phyloP scores from a whole-genome alignment of 495 filamentous ascomycete genomes.

The Gamarada debralockiae region DNA sequence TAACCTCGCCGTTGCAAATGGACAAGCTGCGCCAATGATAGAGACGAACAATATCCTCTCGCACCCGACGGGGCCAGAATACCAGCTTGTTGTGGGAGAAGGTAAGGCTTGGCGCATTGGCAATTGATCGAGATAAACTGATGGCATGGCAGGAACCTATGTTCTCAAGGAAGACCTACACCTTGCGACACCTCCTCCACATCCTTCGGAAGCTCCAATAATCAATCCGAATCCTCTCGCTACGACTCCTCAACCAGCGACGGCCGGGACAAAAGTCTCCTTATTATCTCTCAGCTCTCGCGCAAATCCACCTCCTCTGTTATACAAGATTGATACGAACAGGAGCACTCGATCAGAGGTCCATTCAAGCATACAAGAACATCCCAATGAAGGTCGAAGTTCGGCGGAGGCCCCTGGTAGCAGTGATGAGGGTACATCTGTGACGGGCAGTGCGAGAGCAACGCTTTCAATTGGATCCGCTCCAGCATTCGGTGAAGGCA shows the following conservation, averaged over 20 bases:
- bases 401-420: constrained; percentile 48
- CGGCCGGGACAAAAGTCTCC: constrained; percentile 81
- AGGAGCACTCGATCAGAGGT: constrained; percentile 36
- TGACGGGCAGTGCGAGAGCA: constrained; percentile 21
- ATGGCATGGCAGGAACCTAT: constrained; percentile 67
- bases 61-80: constrained; percentile 74
- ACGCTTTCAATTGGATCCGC: constrained; percentile 35
- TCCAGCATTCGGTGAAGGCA: constrained; percentile 85
- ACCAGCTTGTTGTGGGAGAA: constrained; percentile 88
- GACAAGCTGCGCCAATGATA: constrained; percentile 64
- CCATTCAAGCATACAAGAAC: constrained; percentile 54
- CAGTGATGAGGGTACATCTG: constrained; percentile 28
- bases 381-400: constrained; percentile 55
- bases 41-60: constrained; percentile 89
- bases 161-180: constrained; percentile 82
- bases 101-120: constrained; percentile 44
- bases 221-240: constrained; percentile 86
- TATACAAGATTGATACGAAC: constrained; percentile 42
- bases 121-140: constrained; percentile 12
- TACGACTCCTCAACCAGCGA: constrained; percentile 75
- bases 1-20: constrained; percentile 58
- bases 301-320: constrained; percentile 44
- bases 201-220: constrained; percentile 85
- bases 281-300: constrained; percentile 58
- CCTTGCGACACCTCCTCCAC: constrained; percentile 90